phyloP scores from a whole-genome alignment of 1,139 yeast species.

The Suhomyces ambrosiae region DNA sequence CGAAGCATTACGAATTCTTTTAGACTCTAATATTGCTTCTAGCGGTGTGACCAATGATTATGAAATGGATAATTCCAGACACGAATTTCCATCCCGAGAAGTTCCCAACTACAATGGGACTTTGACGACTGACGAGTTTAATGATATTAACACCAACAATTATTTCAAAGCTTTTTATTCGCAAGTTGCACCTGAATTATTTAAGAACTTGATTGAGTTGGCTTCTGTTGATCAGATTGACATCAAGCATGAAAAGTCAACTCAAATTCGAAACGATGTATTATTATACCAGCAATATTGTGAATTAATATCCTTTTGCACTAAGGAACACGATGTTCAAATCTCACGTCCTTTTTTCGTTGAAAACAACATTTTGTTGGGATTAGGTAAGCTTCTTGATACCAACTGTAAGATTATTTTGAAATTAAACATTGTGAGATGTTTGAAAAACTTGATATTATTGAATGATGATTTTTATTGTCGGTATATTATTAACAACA shows the following conservation, averaged over 20 bases:
- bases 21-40: slow-evolving; percentile 57
- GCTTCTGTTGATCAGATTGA: slow-evolving; percentile 17
- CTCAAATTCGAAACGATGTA: slow-evolving; percentile 29
- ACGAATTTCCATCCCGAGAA: slow-evolving; percentile 12
- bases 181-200: slow-evolving; percentile 61
- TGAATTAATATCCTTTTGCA: slow-evolving; percentile 68
- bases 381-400: slow-evolving; percentile 50
- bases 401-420: slow-evolving; percentile 47
- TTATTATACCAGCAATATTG: slow-evolving; percentile 65
- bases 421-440: slow-evolving; percentile 65
- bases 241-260: slow-evolving; percentile 10
- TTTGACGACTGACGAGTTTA: slow-evolving; percentile 27
- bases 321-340: slow-evolving; percentile 59
- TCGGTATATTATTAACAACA: slow-evolving; percentile 56
- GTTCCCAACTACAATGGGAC: slow-evolving; percentile 6
- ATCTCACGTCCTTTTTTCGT: slow-evolving; percentile 63
- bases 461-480: slow-evolving; percentile 65
- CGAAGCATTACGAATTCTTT: slow-evolving; percentile 74
- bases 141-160: slow-evolving; percentile 47
- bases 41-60: slow-evolving; percentile 10
- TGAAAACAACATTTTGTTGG: slow-evolving; percentile 54
- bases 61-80: slow-evolving; percentile 18
- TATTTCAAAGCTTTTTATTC: slow-evolving; percentile 65
- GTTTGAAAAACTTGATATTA: slow-evolving; percentile 59
- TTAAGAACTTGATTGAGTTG: slow-evolving; percentile 49